phyloP scores from a whole-genome alignment of 352 stramenopile species.

The Pythium myriotylum region DNA sequence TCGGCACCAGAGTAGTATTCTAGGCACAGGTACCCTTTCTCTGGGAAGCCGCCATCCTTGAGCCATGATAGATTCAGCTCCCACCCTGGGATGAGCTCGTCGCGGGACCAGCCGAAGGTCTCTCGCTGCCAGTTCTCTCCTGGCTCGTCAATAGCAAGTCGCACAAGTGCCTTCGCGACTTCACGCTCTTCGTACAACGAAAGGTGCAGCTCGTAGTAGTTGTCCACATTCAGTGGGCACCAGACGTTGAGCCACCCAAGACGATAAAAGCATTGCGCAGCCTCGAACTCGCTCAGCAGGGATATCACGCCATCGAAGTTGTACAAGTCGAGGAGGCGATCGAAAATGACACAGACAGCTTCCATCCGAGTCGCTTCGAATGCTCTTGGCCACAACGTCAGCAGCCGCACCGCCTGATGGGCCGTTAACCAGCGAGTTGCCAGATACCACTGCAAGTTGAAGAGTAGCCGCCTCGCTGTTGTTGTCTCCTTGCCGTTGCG shows the following conservation, averaged over 20 bases:
- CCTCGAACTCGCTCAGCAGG: slow-evolving; percentile 57
- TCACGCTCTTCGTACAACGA: slow-evolving; percentile 75
- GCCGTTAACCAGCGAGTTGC: slow-evolving; percentile 70
- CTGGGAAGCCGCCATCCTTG: slow-evolving; percentile 74
- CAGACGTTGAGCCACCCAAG: slow-evolving; percentile 78
- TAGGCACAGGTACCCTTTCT: slow-evolving; percentile 75
- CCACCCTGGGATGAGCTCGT: slow-evolving; percentile 80
- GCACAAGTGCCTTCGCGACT: slow-evolving; percentile 69
- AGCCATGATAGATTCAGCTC: slow-evolving; percentile 83
- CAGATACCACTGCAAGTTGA: slow-evolving; percentile 76
- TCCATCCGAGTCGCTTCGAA: slow-evolving; percentile 59
- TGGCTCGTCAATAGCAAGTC: slow-evolving; percentile 77
- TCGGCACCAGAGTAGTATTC: slow-evolving; percentile 82
- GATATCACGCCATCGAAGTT: slow-evolving; percentile 70
- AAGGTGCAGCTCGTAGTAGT: slow-evolving; percentile 79
- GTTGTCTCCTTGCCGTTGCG: slow-evolving; percentile 43
- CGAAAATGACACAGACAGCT: slow-evolving; percentile 69
- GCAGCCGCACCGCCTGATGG: slow-evolving; percentile 54
- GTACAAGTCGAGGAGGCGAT: slow-evolving; percentile 66
- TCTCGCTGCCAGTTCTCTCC: slow-evolving; percentile 83
- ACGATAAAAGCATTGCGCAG: slow-evolving; percentile 59
- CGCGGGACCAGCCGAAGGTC: slow-evolving; percentile 75
- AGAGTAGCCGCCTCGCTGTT: slow-evolving; percentile 58
- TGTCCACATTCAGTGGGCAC: slow-evolving; percentile 66
- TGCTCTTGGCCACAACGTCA: slow-evolving; percentile 49